Percentiles rank a stretch among this genome's conserved stretches.
These are phyloP conservation scores for Leptographium galeiforme DNA, from an alignment of 2,329 filamentous ascomycete species.

Conservation along the genomic window DNA sequence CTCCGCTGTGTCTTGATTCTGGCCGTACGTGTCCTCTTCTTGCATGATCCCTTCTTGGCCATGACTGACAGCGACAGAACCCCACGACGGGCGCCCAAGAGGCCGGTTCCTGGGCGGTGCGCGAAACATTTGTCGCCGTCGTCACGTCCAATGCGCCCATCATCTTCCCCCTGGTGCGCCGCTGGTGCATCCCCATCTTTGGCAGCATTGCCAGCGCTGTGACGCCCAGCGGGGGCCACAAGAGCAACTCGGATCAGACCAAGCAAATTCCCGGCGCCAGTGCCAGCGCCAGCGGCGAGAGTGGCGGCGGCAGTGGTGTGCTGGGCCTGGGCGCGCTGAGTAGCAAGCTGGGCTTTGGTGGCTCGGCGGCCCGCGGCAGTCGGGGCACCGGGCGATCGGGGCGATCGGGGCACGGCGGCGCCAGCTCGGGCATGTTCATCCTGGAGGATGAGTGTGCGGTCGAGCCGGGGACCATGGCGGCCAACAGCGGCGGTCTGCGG, in stretches of 20 bases:
- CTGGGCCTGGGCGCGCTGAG: neutral
- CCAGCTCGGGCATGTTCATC: conserved; percentile 6
- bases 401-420: neutral
- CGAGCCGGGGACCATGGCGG: neutral
- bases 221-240: neutral
- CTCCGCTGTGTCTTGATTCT: conserved; percentile 39
- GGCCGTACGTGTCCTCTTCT: conserved; percentile 12
- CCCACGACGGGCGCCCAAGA: conserved; percentile 22
- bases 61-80: conserved; percentile 13
- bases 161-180: conserved; percentile 12
- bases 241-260: neutral
- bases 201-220: neutral
- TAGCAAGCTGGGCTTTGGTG: neutral
- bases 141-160: conserved; percentile 14
- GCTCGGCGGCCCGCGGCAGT: neutral
- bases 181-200: conserved; percentile 7
- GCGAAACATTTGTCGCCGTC: conserved; percentile 15
- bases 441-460: conserved; percentile 17
- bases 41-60: neutral
- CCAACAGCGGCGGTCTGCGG: conserved; percentile 14
- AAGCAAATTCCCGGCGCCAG: too few relatives aligned
- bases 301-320: neutral
- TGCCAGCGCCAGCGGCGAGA: neutral
- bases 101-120: conserved; percentile 24
- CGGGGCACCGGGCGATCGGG: neutral